A percentile compares a stretch with the other conserved stretches of the same genome.
These are phyloP conservation scores for Capniomyces stellatus DNA, from an alignment of 371 early-diverging fungal species.

Conservation along the genomic window DNA sequence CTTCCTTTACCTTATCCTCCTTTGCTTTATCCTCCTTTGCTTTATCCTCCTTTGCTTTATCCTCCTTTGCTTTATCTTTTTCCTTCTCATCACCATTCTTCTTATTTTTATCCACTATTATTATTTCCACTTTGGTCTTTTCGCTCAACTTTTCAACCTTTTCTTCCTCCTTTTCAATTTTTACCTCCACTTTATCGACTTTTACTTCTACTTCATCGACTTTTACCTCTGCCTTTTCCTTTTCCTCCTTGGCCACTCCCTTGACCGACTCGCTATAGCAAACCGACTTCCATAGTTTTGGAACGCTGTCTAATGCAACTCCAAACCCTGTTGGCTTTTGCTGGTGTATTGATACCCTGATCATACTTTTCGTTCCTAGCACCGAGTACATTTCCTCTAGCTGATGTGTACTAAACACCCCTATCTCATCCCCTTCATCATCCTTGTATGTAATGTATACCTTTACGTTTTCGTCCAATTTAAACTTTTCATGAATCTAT, in stretches of 20 bases:
- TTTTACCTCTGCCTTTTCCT: slow-evolving; percentile 39
- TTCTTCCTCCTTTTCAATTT: slow-evolving; percentile 25
- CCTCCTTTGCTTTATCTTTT: neutral
- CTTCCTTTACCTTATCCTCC: slow-evolving; percentile 8
- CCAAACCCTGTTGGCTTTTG: neutral
- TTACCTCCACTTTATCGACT: slow-evolving; percentile 10
- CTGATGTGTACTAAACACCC: slow-evolving; percentile 1
- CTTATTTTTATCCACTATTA: slow-evolving; percentile 26
- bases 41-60: slow-evolving; percentile 2
- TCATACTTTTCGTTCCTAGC: neutral
- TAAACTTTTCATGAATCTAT: slow-evolving; percentile 2
- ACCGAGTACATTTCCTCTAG: slow-evolving; percentile 1
- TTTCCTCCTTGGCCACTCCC: slow-evolving; percentile 28
- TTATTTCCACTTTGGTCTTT: slow-evolving; percentile 14
- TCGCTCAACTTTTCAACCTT: too few species aligned
- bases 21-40: slow-evolving; percentile 5
- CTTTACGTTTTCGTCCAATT: neutral
- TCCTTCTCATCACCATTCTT: slow-evolving; percentile 18
- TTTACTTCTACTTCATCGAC: slow-evolving; percentile 35
- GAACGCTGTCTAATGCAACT: slow-evolving; percentile 3
- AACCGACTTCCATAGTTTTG: neutral
- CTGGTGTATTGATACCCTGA: neutral
- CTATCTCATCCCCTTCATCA: neutral
- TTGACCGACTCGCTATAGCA: neutral
- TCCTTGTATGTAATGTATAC: neutral